These are phyloP conservation scores for Ceratocystis ficicola DNA, from an alignment of 2,329 filamentous ascomycete species.

Conservation along the genomic window DNA sequence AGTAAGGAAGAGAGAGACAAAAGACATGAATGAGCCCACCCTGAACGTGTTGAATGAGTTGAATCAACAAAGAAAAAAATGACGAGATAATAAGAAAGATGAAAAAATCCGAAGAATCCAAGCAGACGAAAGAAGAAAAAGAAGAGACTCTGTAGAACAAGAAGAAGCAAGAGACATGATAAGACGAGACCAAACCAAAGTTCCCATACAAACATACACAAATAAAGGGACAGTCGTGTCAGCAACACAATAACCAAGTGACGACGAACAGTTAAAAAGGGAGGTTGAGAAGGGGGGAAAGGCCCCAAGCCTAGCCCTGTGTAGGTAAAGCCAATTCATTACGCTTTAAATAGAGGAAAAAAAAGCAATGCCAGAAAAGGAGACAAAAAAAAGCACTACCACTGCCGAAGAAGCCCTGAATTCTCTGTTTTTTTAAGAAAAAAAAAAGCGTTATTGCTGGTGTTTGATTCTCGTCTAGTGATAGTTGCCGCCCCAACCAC, in stretches of 20 bases:
- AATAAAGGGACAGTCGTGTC: not conserved
- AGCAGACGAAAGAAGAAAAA: not conserved
- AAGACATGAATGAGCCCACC: not conserved
- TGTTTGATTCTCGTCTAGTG: conserved; percentile 29
- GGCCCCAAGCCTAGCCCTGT: too few species aligned
- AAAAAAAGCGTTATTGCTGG: not conserved
- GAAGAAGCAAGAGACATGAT: not conserved
- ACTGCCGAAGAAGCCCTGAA: not conserved
- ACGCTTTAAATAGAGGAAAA: not conserved
- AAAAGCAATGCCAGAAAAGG: not conserved
- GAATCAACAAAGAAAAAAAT: not conserved
- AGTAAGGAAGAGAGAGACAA: not conserved
- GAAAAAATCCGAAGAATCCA: not conserved
- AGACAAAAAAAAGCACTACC: not conserved
- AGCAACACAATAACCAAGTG: too few species aligned
- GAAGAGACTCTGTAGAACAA: not conserved
- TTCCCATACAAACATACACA: not conserved
- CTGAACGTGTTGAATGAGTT: not conserved
- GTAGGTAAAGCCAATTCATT: too few species aligned
- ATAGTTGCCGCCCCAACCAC: conserved; percentile 51
- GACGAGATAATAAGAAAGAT: not conserved
- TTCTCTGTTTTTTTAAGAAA: not conserved
- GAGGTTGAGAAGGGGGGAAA: too few species aligned
- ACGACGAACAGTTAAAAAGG: not conserved
- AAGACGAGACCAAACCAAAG: too few species aligned